Evolutionary conservation across 768 basidiomycete species (phyloP).

Genomic region (Suillus subalutaceus): DNA sequence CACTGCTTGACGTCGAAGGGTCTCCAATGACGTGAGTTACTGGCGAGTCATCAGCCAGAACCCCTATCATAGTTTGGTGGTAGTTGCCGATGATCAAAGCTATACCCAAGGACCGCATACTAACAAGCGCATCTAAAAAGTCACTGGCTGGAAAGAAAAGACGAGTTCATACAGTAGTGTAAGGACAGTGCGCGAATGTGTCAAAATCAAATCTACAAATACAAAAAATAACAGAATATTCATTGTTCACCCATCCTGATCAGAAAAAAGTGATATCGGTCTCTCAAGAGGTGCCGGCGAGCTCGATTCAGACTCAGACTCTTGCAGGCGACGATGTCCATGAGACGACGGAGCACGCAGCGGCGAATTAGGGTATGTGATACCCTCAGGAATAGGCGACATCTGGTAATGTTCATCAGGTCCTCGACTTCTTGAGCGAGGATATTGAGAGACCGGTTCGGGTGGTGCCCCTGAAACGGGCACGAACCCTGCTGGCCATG

Average conservation of each 20-base stretch:
- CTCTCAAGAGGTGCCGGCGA: slow-evolving; percentile 33
- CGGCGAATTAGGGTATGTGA: slow-evolving; percentile 31
- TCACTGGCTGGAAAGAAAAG: not conserved
- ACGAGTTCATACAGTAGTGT: not conserved
- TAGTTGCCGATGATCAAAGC: not conserved
- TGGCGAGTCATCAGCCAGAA: not conserved
- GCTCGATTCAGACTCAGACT: slow-evolving; percentile 20
- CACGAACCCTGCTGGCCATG: slow-evolving; percentile 26
- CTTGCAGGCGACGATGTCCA: slow-evolving; percentile 11
- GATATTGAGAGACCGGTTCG: slow-evolving; percentile 1
- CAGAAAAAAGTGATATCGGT: slow-evolving; percentile 33
- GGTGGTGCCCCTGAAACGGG: slow-evolving; percentile 12
- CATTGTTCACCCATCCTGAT: slow-evolving; percentile 4
- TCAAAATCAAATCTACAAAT: not conserved
- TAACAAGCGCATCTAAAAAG: not conserved
- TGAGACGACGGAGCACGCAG: slow-evolving; percentile 29
- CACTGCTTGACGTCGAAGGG: not conserved
- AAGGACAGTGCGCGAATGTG: not conserved
- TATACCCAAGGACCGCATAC: not conserved
- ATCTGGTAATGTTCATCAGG: slow-evolving; percentile 23
- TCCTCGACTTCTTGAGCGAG: slow-evolving; percentile 10
- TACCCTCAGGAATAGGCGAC: slow-evolving; percentile 29
- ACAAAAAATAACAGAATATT: not conserved
- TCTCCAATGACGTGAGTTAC: not conserved
- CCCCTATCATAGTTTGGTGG: not conserved